Evolutionary conservation across 306 rosid genomes (phyloP).

Genomic region (Gastrolobium bilobum): DNA sequence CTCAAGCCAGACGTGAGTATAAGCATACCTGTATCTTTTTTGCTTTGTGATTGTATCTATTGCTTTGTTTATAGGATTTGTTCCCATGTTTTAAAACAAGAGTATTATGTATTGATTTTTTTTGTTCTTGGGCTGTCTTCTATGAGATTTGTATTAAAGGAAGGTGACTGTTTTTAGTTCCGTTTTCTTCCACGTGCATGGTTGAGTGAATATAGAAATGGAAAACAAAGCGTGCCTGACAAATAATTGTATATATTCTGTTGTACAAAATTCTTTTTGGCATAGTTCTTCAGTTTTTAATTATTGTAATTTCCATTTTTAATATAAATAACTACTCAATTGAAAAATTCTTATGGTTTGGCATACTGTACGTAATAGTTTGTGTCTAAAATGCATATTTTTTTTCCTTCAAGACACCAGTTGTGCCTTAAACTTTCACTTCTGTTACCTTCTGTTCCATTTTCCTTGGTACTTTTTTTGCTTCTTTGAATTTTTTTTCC

Average conservation of each 20-base stretch:
- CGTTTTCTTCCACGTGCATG: constrained; percentile 7
- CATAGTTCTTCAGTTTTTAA: background rate
- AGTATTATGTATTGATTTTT: constrained; percentile 7
- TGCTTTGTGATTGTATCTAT: constrained; percentile 24
- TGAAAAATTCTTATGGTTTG: constrained; percentile 22
- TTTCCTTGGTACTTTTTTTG: background rate
- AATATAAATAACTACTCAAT: constrained; percentile 9
- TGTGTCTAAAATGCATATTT: background rate
- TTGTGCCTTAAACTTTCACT: background rate
- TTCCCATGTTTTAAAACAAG: constrained; percentile 1
- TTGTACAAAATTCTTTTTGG: background rate
- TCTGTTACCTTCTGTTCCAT: background rate
- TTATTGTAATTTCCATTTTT: background rate
- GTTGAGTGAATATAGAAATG: background rate
- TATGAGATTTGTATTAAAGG: constrained; percentile 23
- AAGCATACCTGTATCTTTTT: constrained; percentile 28
- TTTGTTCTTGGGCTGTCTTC: constrained; percentile 9
- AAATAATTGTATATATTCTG: background rate
- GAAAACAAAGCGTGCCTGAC: background rate
- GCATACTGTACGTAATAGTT: background rate
- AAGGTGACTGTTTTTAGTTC: background rate
- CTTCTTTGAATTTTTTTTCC: constrained; percentile 3
- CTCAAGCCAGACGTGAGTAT: constrained; percentile 93
- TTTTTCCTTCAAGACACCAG: background rate
- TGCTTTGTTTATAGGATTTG: constrained; percentile 4